phyloP scores from a whole-genome alignment of 352 stramenopile genomes.

The Salisapilia sapeloensis region DNA sequence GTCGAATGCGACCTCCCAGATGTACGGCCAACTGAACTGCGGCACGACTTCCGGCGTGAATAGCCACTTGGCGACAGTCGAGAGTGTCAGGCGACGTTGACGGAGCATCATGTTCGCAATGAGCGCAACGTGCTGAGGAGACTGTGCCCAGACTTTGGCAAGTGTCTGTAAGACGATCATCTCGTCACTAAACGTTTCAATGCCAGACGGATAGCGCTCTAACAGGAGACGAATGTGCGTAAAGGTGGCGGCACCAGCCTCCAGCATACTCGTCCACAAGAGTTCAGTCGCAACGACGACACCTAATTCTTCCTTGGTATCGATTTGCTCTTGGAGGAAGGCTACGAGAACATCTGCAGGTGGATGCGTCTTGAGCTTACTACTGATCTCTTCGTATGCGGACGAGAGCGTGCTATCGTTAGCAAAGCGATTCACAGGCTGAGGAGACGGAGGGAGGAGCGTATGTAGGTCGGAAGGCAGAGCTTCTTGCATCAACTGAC shows the following conservation, averaged over 20 bases:
- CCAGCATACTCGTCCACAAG: constrained; percentile 57
- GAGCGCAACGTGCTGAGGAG: constrained; percentile 64
- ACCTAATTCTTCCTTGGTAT: constrained; percentile 18
- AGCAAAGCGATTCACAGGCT: constrained; percentile 44
- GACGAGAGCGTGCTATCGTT: constrained; percentile 9
- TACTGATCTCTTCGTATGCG: constrained; percentile 27
- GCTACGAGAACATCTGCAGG: constrained; percentile 21
- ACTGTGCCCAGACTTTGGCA: constrained; percentile 62
- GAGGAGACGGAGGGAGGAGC: constrained; percentile 49
- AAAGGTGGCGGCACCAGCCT: constrained; percentile 62
- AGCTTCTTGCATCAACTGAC: constrained; percentile 68
- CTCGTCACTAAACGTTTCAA: constrained; percentile 31
- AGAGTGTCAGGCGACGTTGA: constrained; percentile 33
- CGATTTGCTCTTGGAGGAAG: constrained; percentile 43
- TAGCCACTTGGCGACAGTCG: constrained; percentile 65
- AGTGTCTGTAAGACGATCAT: constrained; percentile 52
- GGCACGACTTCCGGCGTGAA: constrained; percentile 66
- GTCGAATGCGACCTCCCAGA: constrained; percentile 67
- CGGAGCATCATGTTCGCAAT: constrained; percentile 72
- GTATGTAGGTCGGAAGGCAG: constrained; percentile 62
- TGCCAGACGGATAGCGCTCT: constrained; percentile 53
- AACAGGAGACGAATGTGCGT: constrained; percentile 66
- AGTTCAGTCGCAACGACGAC: constrained; percentile 38
- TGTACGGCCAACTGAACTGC: constrained; percentile 81
- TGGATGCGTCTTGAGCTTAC: constrained; percentile 58